Evolutionary conservation across 1,284 basidiomycete species (phyloP).

Genomic region (Flammula alnicola): DNA sequence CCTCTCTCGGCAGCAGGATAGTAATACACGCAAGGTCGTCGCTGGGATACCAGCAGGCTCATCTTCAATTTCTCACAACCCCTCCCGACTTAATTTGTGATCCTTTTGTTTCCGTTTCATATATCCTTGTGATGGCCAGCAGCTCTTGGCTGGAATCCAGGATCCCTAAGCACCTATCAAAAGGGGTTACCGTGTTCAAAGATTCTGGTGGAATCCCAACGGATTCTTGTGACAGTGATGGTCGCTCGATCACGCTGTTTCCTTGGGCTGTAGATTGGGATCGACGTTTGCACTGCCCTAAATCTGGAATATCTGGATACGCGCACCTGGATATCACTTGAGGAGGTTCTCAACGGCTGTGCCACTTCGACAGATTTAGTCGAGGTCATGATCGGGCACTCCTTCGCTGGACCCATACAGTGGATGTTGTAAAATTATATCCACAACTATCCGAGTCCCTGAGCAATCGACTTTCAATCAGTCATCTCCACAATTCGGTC

Average conservation of each 20-base stretch:
- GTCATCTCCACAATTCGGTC: constrained; percentile 16
- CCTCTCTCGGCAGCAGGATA: no score
- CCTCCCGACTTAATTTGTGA: no score
- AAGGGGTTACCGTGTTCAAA: constrained; percentile 8
- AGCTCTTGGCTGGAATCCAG: not conserved
- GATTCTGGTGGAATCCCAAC: not conserved
- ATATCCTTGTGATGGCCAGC: not conserved
- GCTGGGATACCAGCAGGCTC: no score
- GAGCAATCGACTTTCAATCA: constrained; percentile 17
- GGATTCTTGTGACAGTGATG: constrained; percentile 10
- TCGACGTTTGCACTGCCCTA: constrained; percentile 16
- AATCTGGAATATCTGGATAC: constrained; percentile 18
- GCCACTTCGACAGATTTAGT: constrained; percentile 12
- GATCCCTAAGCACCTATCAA: constrained; percentile 11
- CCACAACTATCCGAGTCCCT: constrained; percentile 11
- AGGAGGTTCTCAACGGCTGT: constrained; percentile 10
- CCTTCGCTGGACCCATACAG: constrained; percentile 14
- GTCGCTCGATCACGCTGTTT: constrained; percentile 11
- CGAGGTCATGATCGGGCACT: constrained; percentile 16
- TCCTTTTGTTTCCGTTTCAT: not conserved
- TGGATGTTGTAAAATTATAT: constrained; percentile 20
- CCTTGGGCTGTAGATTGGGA: constrained; percentile 1
- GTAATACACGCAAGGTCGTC: no score
- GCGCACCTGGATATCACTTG: constrained; percentile 10
- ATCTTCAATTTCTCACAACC: no score